Percentiles rank a stretch among this genome's conserved stretches.
Evolutionary conservation across 116 monocot species (phyloP).

Genomic region (Trichopus zeylanicus): DNA sequence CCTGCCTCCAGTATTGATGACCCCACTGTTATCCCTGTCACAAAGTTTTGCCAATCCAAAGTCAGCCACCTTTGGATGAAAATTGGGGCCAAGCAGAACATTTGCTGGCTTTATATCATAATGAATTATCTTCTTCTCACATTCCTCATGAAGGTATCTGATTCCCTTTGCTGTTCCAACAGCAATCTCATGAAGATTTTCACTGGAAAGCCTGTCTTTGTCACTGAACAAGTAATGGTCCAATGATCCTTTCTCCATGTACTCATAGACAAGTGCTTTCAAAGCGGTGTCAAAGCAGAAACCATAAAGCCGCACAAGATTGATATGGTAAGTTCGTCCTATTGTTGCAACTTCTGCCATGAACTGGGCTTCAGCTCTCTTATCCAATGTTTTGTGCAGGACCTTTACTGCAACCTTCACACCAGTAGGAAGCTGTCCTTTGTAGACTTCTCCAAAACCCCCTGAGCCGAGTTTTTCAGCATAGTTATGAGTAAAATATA

Average conservation of each 20-base stretch:
- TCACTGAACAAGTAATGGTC: slow-evolving; percentile 12
- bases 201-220: slow-evolving; percentile 6
- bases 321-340: slow-evolving; percentile 21
- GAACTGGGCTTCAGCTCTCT: slow-evolving; percentile 14
- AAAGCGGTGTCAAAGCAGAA: slow-evolving; percentile 14
- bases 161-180: slow-evolving; percentile 22
- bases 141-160: slow-evolving; percentile 32
- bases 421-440: slow-evolving; percentile 12
- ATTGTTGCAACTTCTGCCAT: slow-evolving; percentile 19
- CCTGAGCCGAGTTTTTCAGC: slow-evolving; percentile 8
- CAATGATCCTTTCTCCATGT: slow-evolving; percentile 25
- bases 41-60: slow-evolving; percentile 14
- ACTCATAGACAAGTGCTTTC: slow-evolving; percentile 20
- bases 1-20: slow-evolving; percentile 1
- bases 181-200: slow-evolving; percentile 12
- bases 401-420: slow-evolving; percentile 13
- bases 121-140: slow-evolving; percentile 25
- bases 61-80: slow-evolving; percentile 11
- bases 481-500: slow-evolving; percentile 9
- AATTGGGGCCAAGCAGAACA: slow-evolving; percentile 13
- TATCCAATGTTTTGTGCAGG: background rate
- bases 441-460: slow-evolving; percentile 19
- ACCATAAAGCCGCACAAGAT: slow-evolving; percentile 19
- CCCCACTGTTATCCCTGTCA: background rate
- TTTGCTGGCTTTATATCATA: slow-evolving; percentile 35